Evolutionary conservation across 2,329 filamentous ascomycete genomes (phyloP), one percentile per base, ranked within the genome.

Genomic region (Pestalotiopsis sp.): DNA sequence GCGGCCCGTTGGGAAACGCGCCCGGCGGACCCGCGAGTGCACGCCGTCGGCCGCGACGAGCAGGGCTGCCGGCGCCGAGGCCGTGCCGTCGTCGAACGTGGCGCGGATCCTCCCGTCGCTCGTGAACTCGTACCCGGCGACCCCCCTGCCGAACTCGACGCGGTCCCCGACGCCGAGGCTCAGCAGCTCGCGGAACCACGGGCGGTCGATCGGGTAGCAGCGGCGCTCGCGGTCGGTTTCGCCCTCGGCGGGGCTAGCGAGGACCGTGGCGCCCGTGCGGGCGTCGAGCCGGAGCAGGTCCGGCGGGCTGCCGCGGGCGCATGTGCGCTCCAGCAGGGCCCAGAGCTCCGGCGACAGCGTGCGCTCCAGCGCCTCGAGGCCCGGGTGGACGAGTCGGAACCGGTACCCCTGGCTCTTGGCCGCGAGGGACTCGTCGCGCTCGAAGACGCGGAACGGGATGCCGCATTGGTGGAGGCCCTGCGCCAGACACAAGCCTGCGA

Each of bases 341-440:
- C 68, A 75, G 3, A 73, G 56, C 2, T 72, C 66, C 1, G 67
- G 52, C 7, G 59, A 45, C 9, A 76, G 65, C 23, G 67, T 62
- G 1, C 69, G 25, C 38, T 68, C 65, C 61, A 73, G 67, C 0
- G 72, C 73, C 14, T 69, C 64, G 7, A 71, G 70, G 2, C 77
- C 77, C 12, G 75, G 72, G 27, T 25, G 69, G 17, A 52, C 72
- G 14, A 81, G 71, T 4, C 75, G 73, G 1, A 83, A 70, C 20
- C 81, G 76, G 68, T 82, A 83, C 2, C 81, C 82, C 70, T 83
- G 80, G 0, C 78, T 56, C n/a, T 68, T 60, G 36, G 76, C 75
- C 38, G 75, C 68, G 38, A 73, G 70, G 20, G 70, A 73, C 9
- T 72, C 70, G 66, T 81, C 78, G 65, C 75, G 73, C 66, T 82